Base-by-base conservation (phyloP, 2,329 filamentous ascomycete species). In the Penicillium sp. region DNA sequence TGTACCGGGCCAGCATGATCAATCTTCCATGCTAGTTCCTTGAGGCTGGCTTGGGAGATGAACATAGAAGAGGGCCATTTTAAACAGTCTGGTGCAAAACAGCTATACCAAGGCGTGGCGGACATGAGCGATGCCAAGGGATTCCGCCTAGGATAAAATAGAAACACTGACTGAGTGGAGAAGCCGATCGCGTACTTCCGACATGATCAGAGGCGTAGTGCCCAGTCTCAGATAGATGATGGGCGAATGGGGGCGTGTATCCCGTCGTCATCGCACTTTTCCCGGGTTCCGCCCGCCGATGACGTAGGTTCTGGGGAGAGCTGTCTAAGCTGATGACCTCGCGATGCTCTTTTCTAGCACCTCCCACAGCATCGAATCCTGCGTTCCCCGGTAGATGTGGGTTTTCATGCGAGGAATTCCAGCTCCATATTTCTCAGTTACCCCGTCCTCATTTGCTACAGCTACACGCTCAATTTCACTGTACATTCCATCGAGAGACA, bases 241-340 rank as follows among this genome's bases (percentile, higher is more conserved):
- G 9, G 36, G 18, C 18, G 18, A 39, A 21, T 39, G 4, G 18
- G 9, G 18, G 18, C 3, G 9, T 10, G 39, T 43, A 43, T 49
- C 18, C 9, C 46, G 53, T 57, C 60, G 60, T 64, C 61, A 64
- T 62, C 42, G 42, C 42, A 49, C 41, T 64, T 38, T 38, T 60
- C 39, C 56, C 55, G 42, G 53, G 49, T 59, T 59, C 46, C 34
- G 16, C 42, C 48, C 33, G 47, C 50, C 53, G 57, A 64, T 64
- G 61, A 64, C 61, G 61, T 64, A 58, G 51, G 51, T 51, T 50
- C 51, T 44, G 51, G 54, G 49, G 52, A 57, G 33, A 57, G 57
- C 57, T 58, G 49, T 42, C 47, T 16, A 15, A 16, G 38, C 31
- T 45, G 23, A 49, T 36, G 15, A 26, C 12, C 31, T 38, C 8